phyloP scores from a whole-genome alignment of 2,329 filamentous ascomycete species.

The Penicillium psychrosexuale region DNA sequence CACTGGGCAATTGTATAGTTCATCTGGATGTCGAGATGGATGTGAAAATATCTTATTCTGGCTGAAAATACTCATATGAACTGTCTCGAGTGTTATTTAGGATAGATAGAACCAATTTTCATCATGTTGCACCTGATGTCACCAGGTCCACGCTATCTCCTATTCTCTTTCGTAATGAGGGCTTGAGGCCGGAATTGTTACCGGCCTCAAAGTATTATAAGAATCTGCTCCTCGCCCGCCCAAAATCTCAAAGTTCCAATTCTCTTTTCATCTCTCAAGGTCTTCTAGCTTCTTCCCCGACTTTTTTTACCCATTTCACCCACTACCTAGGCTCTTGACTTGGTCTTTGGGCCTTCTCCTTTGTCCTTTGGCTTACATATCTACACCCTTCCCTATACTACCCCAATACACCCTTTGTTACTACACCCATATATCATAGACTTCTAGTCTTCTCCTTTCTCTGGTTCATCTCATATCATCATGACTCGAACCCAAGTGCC shows the following conservation, averaged over 20 bases:
- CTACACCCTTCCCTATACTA: background rate
- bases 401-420: background rate
- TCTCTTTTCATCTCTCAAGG: constrained; percentile 18
- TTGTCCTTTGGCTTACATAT: constrained; percentile 4
- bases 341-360: constrained; percentile 11
- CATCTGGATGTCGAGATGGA: constrained; percentile 15
- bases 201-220: constrained; percentile 47
- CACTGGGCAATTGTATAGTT: constrained; percentile 29
- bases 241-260: constrained; percentile 17
- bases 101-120: constrained; percentile 1
- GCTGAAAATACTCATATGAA: background rate
- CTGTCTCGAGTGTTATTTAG: background rate
- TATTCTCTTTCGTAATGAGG: constrained; percentile 39
- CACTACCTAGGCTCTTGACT: constrained; percentile 15
- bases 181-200: constrained; percentile 46
- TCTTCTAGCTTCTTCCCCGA: background rate
- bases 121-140: constrained; percentile 15
- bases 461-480: constrained; percentile 14
- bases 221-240: constrained; percentile 34
- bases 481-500: constrained; percentile 37
- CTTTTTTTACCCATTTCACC: constrained; percentile 19
- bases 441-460: background rate
- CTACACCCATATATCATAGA: background rate
- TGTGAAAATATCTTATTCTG: constrained; percentile 7
- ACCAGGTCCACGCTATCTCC: constrained; percentile 26